Conservation (phyloP, 2,329 filamentous ascomycete species). For the Macroventuria anomochaeta region DNA sequence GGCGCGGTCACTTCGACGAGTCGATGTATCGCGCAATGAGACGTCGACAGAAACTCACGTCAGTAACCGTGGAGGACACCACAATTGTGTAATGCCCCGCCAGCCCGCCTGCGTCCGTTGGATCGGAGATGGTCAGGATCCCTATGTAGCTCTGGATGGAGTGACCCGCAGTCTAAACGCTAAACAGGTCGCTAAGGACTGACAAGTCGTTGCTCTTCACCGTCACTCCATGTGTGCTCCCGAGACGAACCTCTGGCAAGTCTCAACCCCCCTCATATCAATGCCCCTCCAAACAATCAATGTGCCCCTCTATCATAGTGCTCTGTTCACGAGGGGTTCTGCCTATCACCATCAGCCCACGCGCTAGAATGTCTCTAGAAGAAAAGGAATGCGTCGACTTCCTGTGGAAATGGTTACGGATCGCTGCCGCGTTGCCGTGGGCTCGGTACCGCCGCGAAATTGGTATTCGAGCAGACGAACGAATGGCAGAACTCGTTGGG, state of each 20-base stretch:
- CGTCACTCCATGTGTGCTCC: constrained; percentile 15
- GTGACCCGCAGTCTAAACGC: constrained; percentile 27
- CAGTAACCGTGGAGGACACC: background rate
- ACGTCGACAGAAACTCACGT: background rate
- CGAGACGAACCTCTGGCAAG: constrained; percentile 9
- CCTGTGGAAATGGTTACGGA: constrained; percentile 31
- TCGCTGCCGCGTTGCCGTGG: constrained; percentile 35
- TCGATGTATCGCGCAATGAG: background rate
- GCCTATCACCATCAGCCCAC: constrained; percentile 37
- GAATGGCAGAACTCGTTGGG: constrained; percentile 7
- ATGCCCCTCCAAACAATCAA: constrained; percentile 11
- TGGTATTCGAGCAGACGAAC: constrained; percentile 3
- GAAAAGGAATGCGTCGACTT: constrained; percentile 31
- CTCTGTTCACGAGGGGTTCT: constrained; percentile 27
- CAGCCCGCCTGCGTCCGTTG: constrained; percentile 15
- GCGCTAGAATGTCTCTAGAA: constrained; percentile 48
- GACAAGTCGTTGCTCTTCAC: constrained; percentile 24
- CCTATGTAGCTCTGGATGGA: constrained; percentile 12
- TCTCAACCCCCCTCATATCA: constrained; percentile 4
- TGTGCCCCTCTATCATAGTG: constrained; percentile 19
- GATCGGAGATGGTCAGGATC: constrained; percentile 23
- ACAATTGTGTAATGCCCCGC: constrained; percentile 15
- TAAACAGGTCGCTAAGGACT: constrained; percentile 17
- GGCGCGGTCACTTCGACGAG: background rate
- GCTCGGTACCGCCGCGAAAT: constrained; percentile 26